These are phyloP conservation scores for Lasiodiplodia sp. DNA, from an alignment of 2,329 filamentous ascomycete species.

Conservation along the genomic window DNA sequence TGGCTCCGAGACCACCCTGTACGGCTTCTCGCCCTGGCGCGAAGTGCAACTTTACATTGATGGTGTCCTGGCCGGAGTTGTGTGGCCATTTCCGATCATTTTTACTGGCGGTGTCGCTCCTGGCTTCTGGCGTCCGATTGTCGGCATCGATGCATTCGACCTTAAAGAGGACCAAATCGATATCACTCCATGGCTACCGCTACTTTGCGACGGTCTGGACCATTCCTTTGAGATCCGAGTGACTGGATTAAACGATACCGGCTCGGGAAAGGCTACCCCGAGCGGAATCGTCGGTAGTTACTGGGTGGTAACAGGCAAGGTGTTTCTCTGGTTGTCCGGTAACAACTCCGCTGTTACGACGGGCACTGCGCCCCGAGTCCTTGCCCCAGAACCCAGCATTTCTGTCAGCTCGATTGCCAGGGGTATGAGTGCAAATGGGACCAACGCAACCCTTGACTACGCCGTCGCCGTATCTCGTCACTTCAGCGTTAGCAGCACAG, in stretches of 20 bases:
- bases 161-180: constrained; percentile 82
- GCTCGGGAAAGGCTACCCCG: constrained; percentile 44
- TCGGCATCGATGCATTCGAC: constrained; percentile 80
- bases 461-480: constrained; percentile 63
- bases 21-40: constrained; percentile 75
- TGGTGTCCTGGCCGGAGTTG: constrained; percentile 73
- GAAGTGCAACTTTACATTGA: constrained; percentile 82
- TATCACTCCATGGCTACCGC: constrained; percentile 76
- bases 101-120: constrained; percentile 84
- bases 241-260: constrained; percentile 68
- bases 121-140: constrained; percentile 78
- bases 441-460: constrained; percentile 68
- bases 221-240: constrained; percentile 75
- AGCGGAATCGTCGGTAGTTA: constrained; percentile 66
- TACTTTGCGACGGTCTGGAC: constrained; percentile 68
- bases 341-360: constrained; percentile 59
- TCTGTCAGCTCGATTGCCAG: constrained; percentile 56
- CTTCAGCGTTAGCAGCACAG: constrained; percentile 61
- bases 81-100: constrained; percentile 83
- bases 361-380: constrained; percentile 48
- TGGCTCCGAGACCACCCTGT: constrained; percentile 62
- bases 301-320: constrained; percentile 80
- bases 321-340: constrained; percentile 76
- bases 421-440: constrained; percentile 57
- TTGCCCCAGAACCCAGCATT: constrained; percentile 55